phyloP scores from a whole-genome alignment of 768 basidiomycete species.

The Lentinula lateritia region DNA sequence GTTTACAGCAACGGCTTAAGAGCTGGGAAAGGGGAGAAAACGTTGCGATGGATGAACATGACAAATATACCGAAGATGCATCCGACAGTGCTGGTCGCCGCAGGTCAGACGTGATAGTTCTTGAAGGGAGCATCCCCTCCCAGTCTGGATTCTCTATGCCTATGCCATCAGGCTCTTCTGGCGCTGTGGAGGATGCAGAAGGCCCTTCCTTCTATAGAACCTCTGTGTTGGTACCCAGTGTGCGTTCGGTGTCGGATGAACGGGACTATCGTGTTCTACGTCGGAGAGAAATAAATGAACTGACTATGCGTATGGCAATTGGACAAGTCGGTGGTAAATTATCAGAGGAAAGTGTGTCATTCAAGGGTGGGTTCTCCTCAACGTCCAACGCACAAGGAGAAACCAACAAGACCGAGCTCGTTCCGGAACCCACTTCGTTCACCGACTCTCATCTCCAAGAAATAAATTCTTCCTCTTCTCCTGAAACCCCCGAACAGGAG shows the following conservation, averaged over 20 bases:
- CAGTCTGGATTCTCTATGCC: conserved; percentile 22
- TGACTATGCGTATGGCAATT: conserved; percentile 80
- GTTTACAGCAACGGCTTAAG: conserved; percentile 63
- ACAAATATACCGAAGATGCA: conserved; percentile 39
- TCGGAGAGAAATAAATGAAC: conserved; percentile 71
- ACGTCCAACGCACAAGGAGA: background rate
- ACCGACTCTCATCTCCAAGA: background rate
- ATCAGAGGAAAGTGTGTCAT: conserved; percentile 30
- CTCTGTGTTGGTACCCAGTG: conserved; percentile 60
- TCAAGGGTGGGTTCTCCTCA: conserved; percentile 16
- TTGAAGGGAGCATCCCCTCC: conserved; percentile 35
- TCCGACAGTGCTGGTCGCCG: conserved; percentile 20
- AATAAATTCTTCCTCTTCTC: background rate
- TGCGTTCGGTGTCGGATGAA: conserved; percentile 52
- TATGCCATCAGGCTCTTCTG: conserved; percentile 15
- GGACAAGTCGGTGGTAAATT: conserved; percentile 68
- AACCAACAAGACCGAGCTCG: background rate
- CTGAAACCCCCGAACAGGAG: background rate
- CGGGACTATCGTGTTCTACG: conserved; percentile 51
- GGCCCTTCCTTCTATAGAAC: conserved; percentile 54
- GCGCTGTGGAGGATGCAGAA: background rate
- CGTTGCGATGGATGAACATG: conserved; percentile 58
- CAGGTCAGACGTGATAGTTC: conserved; percentile 43
- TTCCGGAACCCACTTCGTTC: background rate
- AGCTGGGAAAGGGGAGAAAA: conserved; percentile 69